phyloP scores from a whole-genome alignment of 768 basidiomycete species.

The Pleurotus pulmonarius region DNA sequence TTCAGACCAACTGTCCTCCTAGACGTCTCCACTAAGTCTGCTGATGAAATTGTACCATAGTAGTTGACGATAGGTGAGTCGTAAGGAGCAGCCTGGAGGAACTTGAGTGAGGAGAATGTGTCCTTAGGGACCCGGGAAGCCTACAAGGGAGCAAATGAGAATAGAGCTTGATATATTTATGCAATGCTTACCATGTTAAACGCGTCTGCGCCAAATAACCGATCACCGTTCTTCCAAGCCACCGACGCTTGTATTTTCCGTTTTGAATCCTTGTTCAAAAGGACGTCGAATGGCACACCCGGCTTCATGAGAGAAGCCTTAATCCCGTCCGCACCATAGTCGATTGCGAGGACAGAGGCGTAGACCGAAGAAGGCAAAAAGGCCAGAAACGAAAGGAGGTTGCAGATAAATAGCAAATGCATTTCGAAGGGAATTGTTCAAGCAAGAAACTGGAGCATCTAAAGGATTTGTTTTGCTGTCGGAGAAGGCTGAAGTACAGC shows the following conservation, averaged over 20 bases:
- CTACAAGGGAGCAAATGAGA: slow-evolving; percentile 34
- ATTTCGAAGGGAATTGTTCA: slow-evolving; percentile 22
- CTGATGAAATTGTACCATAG: slow-evolving; percentile 52
- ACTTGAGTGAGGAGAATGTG: slow-evolving; percentile 83
- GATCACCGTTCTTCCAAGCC: slow-evolving; percentile 87
- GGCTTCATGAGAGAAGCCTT: slow-evolving; percentile 96
- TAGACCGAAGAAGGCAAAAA: slow-evolving; percentile 40
- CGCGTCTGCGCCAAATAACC: slow-evolving; percentile 88
- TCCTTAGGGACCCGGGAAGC: slow-evolving; percentile 89
- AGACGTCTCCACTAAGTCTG: slow-evolving; percentile 46
- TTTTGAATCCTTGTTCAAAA: slow-evolving; percentile 96
- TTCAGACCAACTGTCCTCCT: slow-evolving; percentile 60
- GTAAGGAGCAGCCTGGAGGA: slow-evolving; percentile 69
- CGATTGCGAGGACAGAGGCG: slow-evolving; percentile 88
- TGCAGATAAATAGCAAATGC: slow-evolving; percentile 34
- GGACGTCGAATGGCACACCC: slow-evolving; percentile 90
- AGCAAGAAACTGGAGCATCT: slow-evolving; percentile 19
- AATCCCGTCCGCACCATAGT: slow-evolving; percentile 98
- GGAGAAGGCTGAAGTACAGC: slow-evolving; percentile 6
- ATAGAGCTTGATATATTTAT: background rate
- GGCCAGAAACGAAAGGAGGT: slow-evolving; percentile 33
- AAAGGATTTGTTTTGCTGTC: slow-evolving; percentile 10
- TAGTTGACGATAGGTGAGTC: slow-evolving; percentile 57
- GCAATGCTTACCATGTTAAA: slow-evolving; percentile 69
- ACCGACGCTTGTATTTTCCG: slow-evolving; percentile 90